phyloP scores from a whole-genome alignment of 2,329 filamentous ascomycete genomes.

The Cercospora sp. region DNA sequence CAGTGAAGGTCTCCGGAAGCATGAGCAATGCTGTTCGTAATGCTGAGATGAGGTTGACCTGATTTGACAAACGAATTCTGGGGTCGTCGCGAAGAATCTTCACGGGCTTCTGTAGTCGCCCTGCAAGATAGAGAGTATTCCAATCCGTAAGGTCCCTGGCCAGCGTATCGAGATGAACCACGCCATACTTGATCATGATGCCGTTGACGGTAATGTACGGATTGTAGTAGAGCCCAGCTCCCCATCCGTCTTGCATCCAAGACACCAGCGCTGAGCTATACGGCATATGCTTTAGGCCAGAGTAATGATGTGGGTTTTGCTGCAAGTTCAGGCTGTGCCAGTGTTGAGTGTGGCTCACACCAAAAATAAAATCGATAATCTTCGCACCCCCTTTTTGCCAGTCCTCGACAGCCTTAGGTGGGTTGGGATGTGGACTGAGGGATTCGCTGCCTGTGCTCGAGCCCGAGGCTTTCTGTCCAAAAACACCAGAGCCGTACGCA shows the following conservation, averaged over 20 bases:
- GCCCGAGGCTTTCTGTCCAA: conserved; percentile 65
- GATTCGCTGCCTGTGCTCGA: conserved; percentile 50
- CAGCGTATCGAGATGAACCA: conserved; percentile 89
- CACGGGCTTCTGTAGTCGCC: conserved; percentile 92
- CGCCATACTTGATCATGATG: conserved; percentile 95
- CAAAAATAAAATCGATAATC: conserved; percentile 99
- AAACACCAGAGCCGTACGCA: conserved; percentile 95
- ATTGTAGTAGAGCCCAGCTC: conserved; percentile 96
- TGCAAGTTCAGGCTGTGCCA: conserved; percentile 93
- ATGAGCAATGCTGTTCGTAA: conserved; percentile 86
- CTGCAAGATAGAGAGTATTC: conserved; percentile 95
- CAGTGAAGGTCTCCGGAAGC: conserved; percentile 79
- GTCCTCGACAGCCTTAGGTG: conserved; percentile 75
- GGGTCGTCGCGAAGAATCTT: conserved; percentile 96
- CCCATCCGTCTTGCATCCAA: conserved; percentile 80
- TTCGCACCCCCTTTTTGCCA: conserved; percentile 86
- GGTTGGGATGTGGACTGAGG: conserved; percentile 73
- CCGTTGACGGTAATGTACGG: conserved; percentile 93
- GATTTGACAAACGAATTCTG: conserved; percentile 87
- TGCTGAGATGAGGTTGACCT: conserved; percentile 91
- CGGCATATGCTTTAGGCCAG: conserved; percentile 69
- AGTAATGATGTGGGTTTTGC: conserved; percentile 91
- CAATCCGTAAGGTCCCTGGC: conserved; percentile 83
- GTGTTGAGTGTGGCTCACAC: conserved; percentile 89
- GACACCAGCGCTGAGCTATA: conserved; percentile 79